phyloP scores from a whole-genome alignment of 2,329 filamentous ascomycete species.

The Epichloe glyceriae region DNA sequence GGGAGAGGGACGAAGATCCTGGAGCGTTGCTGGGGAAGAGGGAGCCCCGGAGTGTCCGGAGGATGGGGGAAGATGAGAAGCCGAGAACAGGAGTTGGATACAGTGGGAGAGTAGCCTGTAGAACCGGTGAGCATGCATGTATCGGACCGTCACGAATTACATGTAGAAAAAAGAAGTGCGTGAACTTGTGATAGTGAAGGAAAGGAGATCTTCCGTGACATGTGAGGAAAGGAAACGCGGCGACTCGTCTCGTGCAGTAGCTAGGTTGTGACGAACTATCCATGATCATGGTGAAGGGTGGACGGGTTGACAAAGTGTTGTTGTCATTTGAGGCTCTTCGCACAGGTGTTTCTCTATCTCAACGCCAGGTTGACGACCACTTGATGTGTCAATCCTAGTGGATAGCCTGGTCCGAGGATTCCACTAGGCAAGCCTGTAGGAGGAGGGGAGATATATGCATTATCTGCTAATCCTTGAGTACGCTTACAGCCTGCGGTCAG shows the following conservation, averaged over 20 bases:
- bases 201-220: not conserved
- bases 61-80: constrained; percentile 51
- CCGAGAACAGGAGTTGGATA: constrained; percentile 46
- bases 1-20: constrained; percentile 46
- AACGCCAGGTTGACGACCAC: not conserved
- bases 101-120: constrained; percentile 46
- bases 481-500: too few species aligned
- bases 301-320: too few species aligned
- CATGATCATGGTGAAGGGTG: not conserved
- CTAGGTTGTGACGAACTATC: not conserved
- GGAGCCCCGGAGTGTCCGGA: constrained; percentile 59
- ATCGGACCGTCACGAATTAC: not conserved
- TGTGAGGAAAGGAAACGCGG: constrained; percentile 3
- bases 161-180: constrained; percentile 5
- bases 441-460: not conserved
- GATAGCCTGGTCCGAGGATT: not conserved
- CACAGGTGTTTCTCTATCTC: not conserved
- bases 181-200: constrained; percentile 4
- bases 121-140: constrained; percentile 11
- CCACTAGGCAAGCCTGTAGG: not conserved
- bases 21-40: constrained; percentile 80
- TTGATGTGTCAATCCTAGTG: not conserved
- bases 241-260: constrained; percentile 1
- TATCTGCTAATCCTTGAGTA: not conserved
- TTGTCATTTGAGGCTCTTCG: not conserved